Evolutionary conservation across 2,329 filamentous ascomycete species (phyloP).

Genomic region (Trichophyton mentagrophytes): DNA sequence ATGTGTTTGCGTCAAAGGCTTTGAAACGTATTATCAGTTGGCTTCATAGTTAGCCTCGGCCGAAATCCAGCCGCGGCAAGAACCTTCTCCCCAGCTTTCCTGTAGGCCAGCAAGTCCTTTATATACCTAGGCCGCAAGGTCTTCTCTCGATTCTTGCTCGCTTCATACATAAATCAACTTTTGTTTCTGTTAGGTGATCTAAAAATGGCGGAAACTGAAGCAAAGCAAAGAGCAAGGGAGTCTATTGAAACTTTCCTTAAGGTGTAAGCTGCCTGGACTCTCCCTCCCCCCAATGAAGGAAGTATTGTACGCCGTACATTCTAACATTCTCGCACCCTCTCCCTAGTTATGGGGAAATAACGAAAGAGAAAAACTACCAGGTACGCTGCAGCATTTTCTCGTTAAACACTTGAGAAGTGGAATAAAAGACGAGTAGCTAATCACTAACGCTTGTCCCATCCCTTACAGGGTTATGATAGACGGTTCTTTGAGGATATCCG

Average conservation of each 20-base stretch:
- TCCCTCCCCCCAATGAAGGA: neutral
- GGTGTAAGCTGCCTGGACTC: constrained; percentile 6
- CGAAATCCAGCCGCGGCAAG: neutral
- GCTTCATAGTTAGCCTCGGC: neutral
- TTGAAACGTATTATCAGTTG: neutral
- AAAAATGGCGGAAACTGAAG: constrained; percentile 9
- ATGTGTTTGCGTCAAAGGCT: neutral
- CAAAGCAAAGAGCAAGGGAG: constrained; percentile 6
- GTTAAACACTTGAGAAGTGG: neutral
- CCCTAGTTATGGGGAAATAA: constrained; percentile 10
- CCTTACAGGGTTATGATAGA: constrained; percentile 16
- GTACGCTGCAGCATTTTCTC: constrained; percentile 1
- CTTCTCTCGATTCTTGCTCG: neutral
- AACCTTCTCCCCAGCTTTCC: neutral
- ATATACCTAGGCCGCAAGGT: neutral
- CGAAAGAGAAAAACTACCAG: constrained; percentile 12
- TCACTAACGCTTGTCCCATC: neutral
- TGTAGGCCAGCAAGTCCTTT: neutral
- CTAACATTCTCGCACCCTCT: neutral
- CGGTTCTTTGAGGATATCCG: constrained; percentile 16
- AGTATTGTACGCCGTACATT: neutral
- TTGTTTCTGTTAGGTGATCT: no score
- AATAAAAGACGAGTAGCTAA: neutral
- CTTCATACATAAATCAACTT: neutral
- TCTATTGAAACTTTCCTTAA: constrained; percentile 10